Conservation (phyloP, 2,329 filamentous ascomycete genomes). For the Fusarium nygamai region DNA sequence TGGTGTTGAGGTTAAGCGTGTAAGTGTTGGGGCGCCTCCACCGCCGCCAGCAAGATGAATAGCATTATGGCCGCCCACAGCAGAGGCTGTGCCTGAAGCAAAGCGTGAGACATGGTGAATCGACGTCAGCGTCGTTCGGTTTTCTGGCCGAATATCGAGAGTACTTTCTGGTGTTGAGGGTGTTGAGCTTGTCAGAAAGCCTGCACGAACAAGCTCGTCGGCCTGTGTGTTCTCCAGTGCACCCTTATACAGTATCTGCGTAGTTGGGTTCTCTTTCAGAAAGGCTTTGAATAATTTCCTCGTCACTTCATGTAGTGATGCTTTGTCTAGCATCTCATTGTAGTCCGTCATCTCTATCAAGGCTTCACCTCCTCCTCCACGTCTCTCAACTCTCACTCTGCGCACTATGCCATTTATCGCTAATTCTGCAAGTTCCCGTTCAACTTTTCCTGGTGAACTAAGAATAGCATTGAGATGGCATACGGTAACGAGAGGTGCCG, state of each 20-base stretch:
- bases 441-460: conserved; percentile 69
- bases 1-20: conserved; percentile 35
- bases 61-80: conserved; percentile 74
- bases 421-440: conserved; percentile 73
- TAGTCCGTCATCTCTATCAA: conserved; percentile 69
- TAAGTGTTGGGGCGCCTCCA: conserved; percentile 50
- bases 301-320: conserved; percentile 53
- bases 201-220: conserved; percentile 69
- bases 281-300: conserved; percentile 62
- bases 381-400: conserved; percentile 70
- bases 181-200: conserved; percentile 69
- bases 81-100: conserved; percentile 73
- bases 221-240: conserved; percentile 58
- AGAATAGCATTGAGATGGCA: conserved; percentile 74
- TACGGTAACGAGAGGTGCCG: conserved; percentile 73
- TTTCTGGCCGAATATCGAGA: conserved; percentile 60
- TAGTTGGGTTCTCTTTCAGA: conserved; percentile 61
- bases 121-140: conserved; percentile 65
- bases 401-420: conserved; percentile 65
- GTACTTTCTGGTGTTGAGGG: conserved; percentile 47
- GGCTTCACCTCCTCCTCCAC: conserved; percentile 71
- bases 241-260: conserved; percentile 43
- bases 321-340: conserved; percentile 56
- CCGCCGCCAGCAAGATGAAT: conserved; percentile 71
- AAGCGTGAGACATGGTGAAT: conserved; percentile 71